phyloP scores from a whole-genome alignment of 352 stramenopile species.

The Phytophthora idaei region DNA sequence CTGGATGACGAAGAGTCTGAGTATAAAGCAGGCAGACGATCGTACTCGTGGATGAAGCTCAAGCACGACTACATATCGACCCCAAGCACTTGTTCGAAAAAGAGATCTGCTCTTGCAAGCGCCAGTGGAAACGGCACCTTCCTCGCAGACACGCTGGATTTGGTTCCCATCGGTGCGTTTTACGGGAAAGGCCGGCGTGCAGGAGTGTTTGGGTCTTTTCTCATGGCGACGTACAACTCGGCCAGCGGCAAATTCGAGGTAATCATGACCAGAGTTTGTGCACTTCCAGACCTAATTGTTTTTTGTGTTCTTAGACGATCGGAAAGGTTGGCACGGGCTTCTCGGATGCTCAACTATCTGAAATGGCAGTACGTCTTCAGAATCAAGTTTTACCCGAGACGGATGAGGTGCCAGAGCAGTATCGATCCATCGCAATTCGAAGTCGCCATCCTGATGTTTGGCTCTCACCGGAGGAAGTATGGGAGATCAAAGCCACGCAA shows the following conservation, averaged over 20 bases:
- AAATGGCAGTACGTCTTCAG: constrained; percentile 63
- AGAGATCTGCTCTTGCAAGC: constrained; percentile 6
- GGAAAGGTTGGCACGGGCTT: constrained; percentile 97
- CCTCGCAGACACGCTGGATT: constrained; percentile 93
- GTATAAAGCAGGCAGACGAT: constrained; percentile 73
- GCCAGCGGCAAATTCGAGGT: constrained; percentile 95
- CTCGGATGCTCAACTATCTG: constrained; percentile 93
- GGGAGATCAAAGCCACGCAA: constrained; percentile 99
- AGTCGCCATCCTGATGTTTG: constrained; percentile 92
- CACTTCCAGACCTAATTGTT: constrained; percentile 1
- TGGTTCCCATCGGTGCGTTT: constrained; percentile 98
- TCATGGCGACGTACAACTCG: constrained; percentile 97
- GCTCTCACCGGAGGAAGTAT: constrained; percentile 95
- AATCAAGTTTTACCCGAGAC: constrained; percentile 43
- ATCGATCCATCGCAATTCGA: constrained; percentile 49
- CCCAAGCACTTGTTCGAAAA: constrained; percentile 2
- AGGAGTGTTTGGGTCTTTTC: constrained; percentile 97
- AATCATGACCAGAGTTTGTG: neutral
- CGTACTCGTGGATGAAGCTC: constrained; percentile 87
- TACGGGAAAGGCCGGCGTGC: constrained; percentile 95
- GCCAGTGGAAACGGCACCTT: constrained; percentile 53
- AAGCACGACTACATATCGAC: constrained; percentile 77
- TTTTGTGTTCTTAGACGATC: constrained; percentile 56
- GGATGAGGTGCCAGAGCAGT: constrained; percentile 61
- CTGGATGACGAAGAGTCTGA: constrained; percentile 51